Evolutionary conservation across 495 filamentous ascomycete genomes (phyloP).

Genomic region (Sporormia fimetaria): DNA sequence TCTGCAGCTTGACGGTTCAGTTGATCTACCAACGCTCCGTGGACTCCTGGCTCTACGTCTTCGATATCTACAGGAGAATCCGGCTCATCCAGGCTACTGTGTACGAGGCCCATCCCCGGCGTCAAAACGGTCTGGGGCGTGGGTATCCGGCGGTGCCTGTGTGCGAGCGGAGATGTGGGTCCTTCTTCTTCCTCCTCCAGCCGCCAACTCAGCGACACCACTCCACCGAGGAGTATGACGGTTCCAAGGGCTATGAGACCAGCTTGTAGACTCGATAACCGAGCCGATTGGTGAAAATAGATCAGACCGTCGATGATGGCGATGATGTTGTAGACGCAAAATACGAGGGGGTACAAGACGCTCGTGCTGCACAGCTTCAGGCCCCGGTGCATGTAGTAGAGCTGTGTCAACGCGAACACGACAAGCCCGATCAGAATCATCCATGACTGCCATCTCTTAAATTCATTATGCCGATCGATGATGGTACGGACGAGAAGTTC

Average conservation of each 20-base stretch:
- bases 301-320: slow-evolving; percentile 95
- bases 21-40: slow-evolving; percentile 11
- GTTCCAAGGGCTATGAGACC: slow-evolving; percentile 82
- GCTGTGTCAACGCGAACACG: slow-evolving; percentile 71
- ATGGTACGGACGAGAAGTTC: slow-evolving; percentile 92
- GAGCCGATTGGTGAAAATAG: slow-evolving; percentile 82
- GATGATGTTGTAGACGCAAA: slow-evolving; percentile 99
- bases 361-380: slow-evolving; percentile 91
- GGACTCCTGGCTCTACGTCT: slow-evolving; percentile 20
- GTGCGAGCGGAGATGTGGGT: slow-evolving; percentile 7
- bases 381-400: slow-evolving; percentile 90
- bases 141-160: slow-evolving; percentile 32
- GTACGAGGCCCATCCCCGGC: slow-evolving; percentile 59
- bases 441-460: slow-evolving; percentile 97
- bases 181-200: slow-evolving; percentile 55
- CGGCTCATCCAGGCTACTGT: slow-evolving; percentile 28
- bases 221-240: slow-evolving; percentile 70
- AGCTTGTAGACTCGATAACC: slow-evolving; percentile 62
- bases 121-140: slow-evolving; percentile 51
- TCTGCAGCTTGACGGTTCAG: slow-evolving; percentile 12
- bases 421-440: slow-evolving; percentile 76
- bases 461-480: slow-evolving; percentile 80
- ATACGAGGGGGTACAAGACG: slow-evolving; percentile 93
- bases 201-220: slow-evolving; percentile 88
- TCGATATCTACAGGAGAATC: slow-evolving; percentile 45